These are phyloP conservation scores for Trypanosoma vivax DNA, from an alignment of 208 protist genomes.

Conservation along the genomic window DNA sequence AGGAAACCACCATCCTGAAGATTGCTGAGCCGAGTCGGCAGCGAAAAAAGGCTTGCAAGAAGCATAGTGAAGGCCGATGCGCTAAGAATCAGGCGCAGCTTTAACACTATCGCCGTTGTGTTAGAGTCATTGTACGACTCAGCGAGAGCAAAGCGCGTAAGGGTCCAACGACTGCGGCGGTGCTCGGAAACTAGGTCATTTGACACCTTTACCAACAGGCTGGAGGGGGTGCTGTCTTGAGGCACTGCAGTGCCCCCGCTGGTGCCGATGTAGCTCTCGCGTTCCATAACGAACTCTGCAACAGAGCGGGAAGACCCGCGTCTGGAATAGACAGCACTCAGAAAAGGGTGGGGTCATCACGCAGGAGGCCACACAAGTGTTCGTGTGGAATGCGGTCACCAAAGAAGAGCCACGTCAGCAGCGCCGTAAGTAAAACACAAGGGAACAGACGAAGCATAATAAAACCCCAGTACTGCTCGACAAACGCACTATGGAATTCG, in stretches of 20 bases:
- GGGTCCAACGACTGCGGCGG: constrained; percentile 13
- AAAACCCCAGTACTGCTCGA: constrained; percentile 10
- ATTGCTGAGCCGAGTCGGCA: constrained; percentile 8
- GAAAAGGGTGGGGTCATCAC: constrained; percentile 1
- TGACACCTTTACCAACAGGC: background rate
- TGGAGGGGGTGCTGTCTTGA: background rate
- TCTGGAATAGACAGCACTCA: background rate
- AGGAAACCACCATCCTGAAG: constrained; percentile 6
- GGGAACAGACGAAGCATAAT: constrained; percentile 4
- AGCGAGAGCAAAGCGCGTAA: constrained; percentile 18
- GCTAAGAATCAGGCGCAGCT: constrained; percentile 18
- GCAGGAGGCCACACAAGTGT: constrained; percentile 14
- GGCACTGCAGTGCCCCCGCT: background rate
- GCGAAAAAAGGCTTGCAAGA: constrained; percentile 14
- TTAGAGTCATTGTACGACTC: constrained; percentile 11
- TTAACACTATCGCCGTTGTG: constrained; percentile 5
- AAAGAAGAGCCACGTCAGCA: constrained; percentile 20
- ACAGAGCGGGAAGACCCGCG: constrained; percentile 3
- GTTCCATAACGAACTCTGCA: constrained; percentile 19
- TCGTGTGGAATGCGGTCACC: constrained; percentile 19
- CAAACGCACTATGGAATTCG: background rate
- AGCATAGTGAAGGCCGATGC: constrained; percentile 4
- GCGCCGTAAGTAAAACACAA: constrained; percentile 2
- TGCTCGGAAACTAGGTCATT: background rate
- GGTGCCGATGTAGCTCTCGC: constrained; percentile 9